phyloP scores from a whole-genome alignment of 495 filamentous ascomycete species.

The Echria macrotheca region DNA sequence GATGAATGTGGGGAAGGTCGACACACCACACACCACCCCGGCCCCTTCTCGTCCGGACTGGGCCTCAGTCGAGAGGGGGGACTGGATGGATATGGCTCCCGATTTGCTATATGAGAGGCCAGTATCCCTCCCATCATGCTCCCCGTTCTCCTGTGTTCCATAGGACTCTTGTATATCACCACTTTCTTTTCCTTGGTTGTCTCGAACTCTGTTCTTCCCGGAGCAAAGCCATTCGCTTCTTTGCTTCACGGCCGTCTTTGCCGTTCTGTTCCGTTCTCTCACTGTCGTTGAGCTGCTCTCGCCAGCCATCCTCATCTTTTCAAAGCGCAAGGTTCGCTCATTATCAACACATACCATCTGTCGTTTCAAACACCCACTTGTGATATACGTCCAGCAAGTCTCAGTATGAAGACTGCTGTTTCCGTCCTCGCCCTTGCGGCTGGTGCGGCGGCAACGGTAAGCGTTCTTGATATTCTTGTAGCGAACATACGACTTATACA shows the following conservation, averaged over 20 bases:
- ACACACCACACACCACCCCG: background rate
- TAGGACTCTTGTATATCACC: slow-evolving; percentile 21
- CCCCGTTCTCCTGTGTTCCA: slow-evolving; percentile 8
- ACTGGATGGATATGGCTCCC: background rate
- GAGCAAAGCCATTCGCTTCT: slow-evolving; percentile 55
- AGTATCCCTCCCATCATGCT: slow-evolving; percentile 3
- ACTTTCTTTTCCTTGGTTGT: slow-evolving; percentile 34
- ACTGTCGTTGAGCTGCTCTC: slow-evolving; percentile 22
- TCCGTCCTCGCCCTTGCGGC: slow-evolving; percentile 53
- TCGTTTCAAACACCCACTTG: slow-evolving; percentile 13
- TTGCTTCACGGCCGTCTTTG: slow-evolving; percentile 38
- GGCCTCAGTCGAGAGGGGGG: background rate
- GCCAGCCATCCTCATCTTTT: background rate
- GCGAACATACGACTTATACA: slow-evolving; percentile 16
- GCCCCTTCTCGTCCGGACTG: background rate
- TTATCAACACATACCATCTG: slow-evolving; percentile 15
- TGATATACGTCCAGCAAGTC: background rate
- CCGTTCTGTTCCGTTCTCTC: slow-evolving; percentile 17
- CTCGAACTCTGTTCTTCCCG: slow-evolving; percentile 28
- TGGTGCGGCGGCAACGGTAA: slow-evolving; percentile 52
- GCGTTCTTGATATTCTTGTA: slow-evolving; percentile 8
- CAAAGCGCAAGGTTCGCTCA: slow-evolving; percentile 19
- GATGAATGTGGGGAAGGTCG: background rate
- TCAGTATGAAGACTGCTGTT: slow-evolving; percentile 46
- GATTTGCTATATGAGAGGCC: slow-evolving; percentile 15